Conservation (phyloP, 2,329 filamentous ascomycete species). For the Colletotrichum chlorophyti region DNA sequence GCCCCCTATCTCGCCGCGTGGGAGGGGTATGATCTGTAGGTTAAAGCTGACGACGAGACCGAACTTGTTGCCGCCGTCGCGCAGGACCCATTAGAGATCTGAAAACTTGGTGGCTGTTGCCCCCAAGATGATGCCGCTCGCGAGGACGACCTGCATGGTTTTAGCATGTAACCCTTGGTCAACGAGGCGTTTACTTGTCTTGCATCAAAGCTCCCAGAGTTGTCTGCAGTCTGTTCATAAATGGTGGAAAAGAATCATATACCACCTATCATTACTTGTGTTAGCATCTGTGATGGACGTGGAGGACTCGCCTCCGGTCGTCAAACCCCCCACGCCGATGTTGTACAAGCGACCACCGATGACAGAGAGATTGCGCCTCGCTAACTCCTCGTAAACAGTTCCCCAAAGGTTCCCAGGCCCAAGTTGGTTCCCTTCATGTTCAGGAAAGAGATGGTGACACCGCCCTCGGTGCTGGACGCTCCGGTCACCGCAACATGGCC, state of each 20-base stretch:
- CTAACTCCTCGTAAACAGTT: constrained; percentile 45
- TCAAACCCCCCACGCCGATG: constrained; percentile 49
- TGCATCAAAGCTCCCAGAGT: constrained; percentile 36
- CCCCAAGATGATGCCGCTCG: constrained; percentile 48
- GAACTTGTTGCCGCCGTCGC: constrained; percentile 62
- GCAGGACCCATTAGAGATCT: constrained; percentile 65
- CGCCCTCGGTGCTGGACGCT: constrained; percentile 19
- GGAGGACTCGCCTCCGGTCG: constrained; percentile 38
- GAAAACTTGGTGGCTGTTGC: constrained; percentile 48
- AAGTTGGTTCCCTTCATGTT: constrained; percentile 34
- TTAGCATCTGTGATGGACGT: background rate
- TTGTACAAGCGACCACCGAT: constrained; percentile 45
- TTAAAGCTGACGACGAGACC: constrained; percentile 61
- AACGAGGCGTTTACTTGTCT: background rate
- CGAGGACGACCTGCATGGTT: constrained; percentile 46
- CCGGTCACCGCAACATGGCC: constrained; percentile 26
- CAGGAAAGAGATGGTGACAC: constrained; percentile 19
- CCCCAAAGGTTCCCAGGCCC: constrained; percentile 49
- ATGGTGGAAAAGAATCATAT: constrained; percentile 36
- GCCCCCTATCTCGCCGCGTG: constrained; percentile 44
- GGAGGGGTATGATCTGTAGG: constrained; percentile 43
- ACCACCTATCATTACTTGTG: constrained; percentile 2
- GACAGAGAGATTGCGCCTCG: constrained; percentile 40
- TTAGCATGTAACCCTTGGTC: background rate
- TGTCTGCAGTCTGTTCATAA: constrained; percentile 53